Conservation (phyloP, 805 yeast species). For the Metschnikowia santaceciliae region DNA sequence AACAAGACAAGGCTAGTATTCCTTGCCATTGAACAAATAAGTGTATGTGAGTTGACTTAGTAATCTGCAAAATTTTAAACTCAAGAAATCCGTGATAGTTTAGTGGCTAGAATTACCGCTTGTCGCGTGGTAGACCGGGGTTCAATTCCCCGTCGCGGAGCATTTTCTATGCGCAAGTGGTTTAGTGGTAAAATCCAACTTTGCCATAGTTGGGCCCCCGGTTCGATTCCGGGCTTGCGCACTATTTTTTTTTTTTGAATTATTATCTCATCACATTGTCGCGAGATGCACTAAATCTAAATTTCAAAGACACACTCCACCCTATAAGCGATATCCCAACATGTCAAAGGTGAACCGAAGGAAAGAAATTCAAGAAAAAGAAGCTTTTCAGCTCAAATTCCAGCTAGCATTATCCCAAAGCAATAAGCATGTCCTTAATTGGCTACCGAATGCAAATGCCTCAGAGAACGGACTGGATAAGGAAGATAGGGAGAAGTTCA, state of each 20-base stretch:
- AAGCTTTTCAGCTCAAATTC: slow-evolving; percentile 44
- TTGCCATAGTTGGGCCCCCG: slow-evolving; percentile 23
- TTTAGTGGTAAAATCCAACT: slow-evolving; percentile 22
- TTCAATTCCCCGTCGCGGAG: slow-evolving; percentile 25
- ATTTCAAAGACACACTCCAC: not conserved
- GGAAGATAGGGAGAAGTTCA: slow-evolving; percentile 18
- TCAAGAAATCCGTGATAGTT: slow-evolving; percentile 20
- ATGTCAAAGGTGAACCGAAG: slow-evolving; percentile 28
- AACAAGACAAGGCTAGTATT: too few relatives aligned
- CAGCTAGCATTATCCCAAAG: slow-evolving; percentile 40
- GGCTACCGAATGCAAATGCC: slow-evolving; percentile 28
- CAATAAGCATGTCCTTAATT: slow-evolving; percentile 32
- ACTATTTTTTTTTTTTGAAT: slow-evolving; percentile 4
- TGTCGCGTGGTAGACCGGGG: slow-evolving; percentile 26
- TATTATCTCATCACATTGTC: not conserved
- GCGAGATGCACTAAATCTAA: not conserved
- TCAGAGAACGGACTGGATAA: not conserved
- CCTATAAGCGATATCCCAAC: not conserved
- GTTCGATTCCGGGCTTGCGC: slow-evolving; percentile 24
- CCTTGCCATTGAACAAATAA: too few relatives aligned
- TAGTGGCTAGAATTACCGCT: slow-evolving; percentile 25
- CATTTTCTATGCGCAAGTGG: slow-evolving; percentile 15
- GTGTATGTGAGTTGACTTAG: too few relatives aligned
- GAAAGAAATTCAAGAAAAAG: slow-evolving; percentile 44
- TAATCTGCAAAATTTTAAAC: not conserved